Evolutionary conservation across 23 red algal species (phyloP).

Genomic region (Gracilariopsis chorda): DNA sequence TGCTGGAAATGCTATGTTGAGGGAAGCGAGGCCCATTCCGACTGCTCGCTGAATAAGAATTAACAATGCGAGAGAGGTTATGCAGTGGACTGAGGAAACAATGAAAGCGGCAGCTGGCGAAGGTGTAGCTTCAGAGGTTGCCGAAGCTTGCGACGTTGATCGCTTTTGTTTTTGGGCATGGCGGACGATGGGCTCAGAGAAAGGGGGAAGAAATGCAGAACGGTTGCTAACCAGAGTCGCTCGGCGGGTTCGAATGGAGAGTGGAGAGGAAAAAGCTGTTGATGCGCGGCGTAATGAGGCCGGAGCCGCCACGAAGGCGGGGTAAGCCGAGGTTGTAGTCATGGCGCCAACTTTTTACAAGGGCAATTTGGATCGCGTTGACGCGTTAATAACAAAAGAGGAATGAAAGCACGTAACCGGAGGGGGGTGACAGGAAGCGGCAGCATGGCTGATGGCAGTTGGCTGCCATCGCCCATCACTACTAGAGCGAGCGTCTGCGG

Average conservation of each 20-base stretch:
- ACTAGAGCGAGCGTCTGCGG: too few species aligned
- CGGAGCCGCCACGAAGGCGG: neutral
- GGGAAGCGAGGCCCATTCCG: slow-evolving; percentile 13
- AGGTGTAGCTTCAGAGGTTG: neutral
- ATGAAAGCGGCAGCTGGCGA: neutral
- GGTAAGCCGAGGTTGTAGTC: too few species aligned
- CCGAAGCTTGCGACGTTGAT: neutral
- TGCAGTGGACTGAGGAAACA: neutral
- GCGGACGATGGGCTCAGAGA: neutral
- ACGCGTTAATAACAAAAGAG: too few species aligned
- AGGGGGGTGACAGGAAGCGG: too few species aligned
- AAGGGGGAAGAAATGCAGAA: neutral
- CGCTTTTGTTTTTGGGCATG: neutral
- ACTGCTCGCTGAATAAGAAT: slow-evolving; percentile 13
- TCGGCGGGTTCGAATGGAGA: neutral
- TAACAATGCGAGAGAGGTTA: slow-evolving; percentile 23
- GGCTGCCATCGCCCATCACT: too few species aligned
- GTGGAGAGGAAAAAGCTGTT: neutral
- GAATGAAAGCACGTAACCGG: too few species aligned
- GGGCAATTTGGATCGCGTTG: too few species aligned
- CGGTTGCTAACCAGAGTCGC: neutral
- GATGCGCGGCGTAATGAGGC: neutral
- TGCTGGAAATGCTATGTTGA: slow-evolving; percentile 67
- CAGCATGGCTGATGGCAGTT: too few species aligned
- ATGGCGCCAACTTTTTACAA: too few species aligned